phyloP scores from a whole-genome alignment of 192 early-diverging fungal genomes.

The Powellomyces hirtus region DNA sequence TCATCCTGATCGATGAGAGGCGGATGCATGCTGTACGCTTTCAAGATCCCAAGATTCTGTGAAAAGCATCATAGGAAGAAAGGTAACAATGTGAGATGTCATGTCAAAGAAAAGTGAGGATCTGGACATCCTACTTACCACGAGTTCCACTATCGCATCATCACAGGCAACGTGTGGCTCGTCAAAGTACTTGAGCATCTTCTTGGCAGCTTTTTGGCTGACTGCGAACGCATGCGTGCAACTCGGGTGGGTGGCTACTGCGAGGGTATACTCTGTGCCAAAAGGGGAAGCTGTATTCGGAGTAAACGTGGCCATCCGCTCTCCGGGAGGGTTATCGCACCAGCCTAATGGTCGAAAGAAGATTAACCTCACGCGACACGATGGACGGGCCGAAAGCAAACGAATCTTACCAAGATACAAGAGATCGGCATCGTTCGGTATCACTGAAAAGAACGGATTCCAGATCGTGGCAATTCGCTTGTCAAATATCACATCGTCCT shows the following conservation, averaged over 20 bases:
- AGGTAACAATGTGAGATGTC: neutral
- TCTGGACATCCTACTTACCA: too few relatives aligned
- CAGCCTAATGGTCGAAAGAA: neutral
- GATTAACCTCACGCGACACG: neutral
- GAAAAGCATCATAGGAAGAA: too few relatives aligned
- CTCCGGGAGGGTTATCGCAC: slow-evolving; percentile 12
- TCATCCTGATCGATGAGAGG: slow-evolving; percentile 9
- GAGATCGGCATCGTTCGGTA: slow-evolving; percentile 11
- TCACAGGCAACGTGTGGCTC: neutral
- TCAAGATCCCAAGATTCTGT: neutral
- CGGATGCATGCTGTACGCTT: slow-evolving; percentile 14
- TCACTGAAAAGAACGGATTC: neutral
- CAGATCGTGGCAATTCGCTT: neutral
- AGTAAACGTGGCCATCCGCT: neutral
- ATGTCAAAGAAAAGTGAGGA: neutral
- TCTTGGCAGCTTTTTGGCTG: neutral
- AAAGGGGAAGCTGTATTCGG: neutral
- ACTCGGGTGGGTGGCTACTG: slow-evolving; percentile 7
- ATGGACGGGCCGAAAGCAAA: neutral
- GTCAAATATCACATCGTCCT: slow-evolving; percentile 14
- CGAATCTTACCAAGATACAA: slow-evolving; percentile 2
- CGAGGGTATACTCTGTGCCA: neutral
- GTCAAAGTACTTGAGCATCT: neutral
- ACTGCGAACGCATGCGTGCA: slow-evolving; percentile 15
- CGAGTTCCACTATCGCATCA: slow-evolving; percentile 1